These are phyloP conservation scores for Beauveria australis DNA, from an alignment of 2,329 filamentous ascomycete species.

Conservation along the genomic window DNA sequence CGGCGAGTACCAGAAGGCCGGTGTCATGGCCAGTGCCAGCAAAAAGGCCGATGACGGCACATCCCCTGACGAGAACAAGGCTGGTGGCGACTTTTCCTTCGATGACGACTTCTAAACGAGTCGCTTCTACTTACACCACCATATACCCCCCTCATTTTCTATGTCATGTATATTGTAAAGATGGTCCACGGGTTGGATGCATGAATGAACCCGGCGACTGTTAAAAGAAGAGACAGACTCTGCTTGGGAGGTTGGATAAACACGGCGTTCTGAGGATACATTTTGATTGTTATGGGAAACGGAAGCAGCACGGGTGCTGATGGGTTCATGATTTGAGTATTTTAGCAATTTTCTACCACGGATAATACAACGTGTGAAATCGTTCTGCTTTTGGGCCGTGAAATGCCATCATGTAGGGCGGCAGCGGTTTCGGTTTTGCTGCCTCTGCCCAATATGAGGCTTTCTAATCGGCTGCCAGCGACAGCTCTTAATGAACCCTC, in stretches of 20 bases:
- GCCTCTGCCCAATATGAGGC: neutral
- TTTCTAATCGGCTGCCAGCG: no score
- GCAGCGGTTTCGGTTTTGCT: neutral
- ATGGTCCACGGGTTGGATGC: conserved; percentile 11
- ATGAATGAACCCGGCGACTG: conserved; percentile 1
- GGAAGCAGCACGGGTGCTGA: neutral
- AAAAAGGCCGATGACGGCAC: conserved; percentile 51
- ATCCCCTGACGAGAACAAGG: conserved; percentile 42
- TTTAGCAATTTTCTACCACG: conserved; percentile 2
- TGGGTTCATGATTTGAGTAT: conserved; percentile 14
- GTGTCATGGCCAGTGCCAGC: conserved; percentile 90
- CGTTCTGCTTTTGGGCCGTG: no score
- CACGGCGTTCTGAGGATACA: conserved; percentile 3
- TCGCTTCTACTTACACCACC: conserved; percentile 3
- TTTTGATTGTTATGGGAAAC: conserved; percentile 5
- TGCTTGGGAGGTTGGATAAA: conserved; percentile 3
- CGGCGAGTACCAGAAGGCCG: conserved; percentile 98
- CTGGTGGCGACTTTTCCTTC: conserved; percentile 78
- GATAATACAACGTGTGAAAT: conserved; percentile 4
- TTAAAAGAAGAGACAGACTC: conserved; percentile 1
- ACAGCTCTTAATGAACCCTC: no score
- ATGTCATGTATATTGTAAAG: conserved; percentile 12
- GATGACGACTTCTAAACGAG: conserved; percentile 86
- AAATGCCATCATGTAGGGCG: neutral
- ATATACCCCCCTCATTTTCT: conserved; percentile 12